Percentiles rank a stretch among this genome's conserved stretches.
These are phyloP conservation scores for Acanthamoeba lenticulata DNA, from an alignment of 208 protist genomes.

Conservation along the genomic window DNA sequence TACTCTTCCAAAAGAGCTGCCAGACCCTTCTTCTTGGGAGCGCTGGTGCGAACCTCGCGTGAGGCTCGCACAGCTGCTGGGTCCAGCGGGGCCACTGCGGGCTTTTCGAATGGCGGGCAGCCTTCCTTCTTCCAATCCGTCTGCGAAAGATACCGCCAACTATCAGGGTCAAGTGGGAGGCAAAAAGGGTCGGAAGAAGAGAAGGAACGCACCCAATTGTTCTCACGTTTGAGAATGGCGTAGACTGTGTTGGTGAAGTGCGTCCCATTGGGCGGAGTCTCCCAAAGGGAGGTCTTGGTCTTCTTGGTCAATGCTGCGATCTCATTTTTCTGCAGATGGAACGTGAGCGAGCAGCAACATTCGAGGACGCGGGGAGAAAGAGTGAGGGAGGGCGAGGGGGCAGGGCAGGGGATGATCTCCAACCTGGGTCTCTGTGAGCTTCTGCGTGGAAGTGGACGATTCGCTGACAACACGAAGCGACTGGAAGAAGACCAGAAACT, in stretches of 20 bases:
- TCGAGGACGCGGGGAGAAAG: neutral
- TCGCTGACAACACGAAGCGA: slow-evolving; percentile 37
- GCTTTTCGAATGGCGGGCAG: slow-evolving; percentile 34
- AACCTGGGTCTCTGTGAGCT: slow-evolving; percentile 5
- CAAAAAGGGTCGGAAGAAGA: neutral
- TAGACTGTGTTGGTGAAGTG: slow-evolving; percentile 53
- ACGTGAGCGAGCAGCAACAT: neutral
- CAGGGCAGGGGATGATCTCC: neutral
- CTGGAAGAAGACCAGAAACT: slow-evolving; percentile 57
- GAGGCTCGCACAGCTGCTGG: neutral
- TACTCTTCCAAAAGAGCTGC: neutral
- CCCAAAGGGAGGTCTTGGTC: slow-evolving; percentile 39
- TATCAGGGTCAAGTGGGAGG: neutral
- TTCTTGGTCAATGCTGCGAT: slow-evolving; percentile 22
- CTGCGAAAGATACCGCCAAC: neutral
- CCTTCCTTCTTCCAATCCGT: slow-evolving; percentile 57
- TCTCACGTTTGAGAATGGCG: slow-evolving; percentile 50
- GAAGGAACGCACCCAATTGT: slow-evolving; percentile 2
- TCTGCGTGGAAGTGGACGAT: neutral
- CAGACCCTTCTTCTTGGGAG: slow-evolving; percentile 46
- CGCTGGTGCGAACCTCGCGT: neutral
- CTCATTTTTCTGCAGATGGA: neutral
- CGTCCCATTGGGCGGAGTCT: slow-evolving; percentile 37
- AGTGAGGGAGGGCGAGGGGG: neutral
- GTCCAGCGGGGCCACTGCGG: neutral